Conservation (phyloP, 2,329 filamentous ascomycete genomes). For the Pestalotiopsis sp. region DNA sequence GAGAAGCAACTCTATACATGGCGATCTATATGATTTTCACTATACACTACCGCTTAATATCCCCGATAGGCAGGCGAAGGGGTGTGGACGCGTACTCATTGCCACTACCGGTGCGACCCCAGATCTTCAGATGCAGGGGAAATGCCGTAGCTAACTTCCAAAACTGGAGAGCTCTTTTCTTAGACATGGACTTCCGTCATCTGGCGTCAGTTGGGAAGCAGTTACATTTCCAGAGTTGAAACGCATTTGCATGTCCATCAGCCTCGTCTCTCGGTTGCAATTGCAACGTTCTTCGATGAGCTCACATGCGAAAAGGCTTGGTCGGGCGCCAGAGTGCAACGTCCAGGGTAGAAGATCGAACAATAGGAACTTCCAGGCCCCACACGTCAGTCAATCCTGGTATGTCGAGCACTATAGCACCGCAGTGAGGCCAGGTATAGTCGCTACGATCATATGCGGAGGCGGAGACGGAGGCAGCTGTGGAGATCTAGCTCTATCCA, state of each 20-base stretch:
- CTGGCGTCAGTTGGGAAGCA: conserved; percentile 1
- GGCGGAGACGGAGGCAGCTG: background rate
- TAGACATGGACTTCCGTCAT: background rate
- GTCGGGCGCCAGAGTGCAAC: background rate
- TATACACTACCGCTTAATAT: conserved; percentile 4
- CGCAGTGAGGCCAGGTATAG: background rate
- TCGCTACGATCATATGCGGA: background rate
- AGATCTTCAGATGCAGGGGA: background rate
- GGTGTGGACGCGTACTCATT: conserved; percentile 6
- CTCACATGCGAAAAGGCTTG: background rate
- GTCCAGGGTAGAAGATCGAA: background rate
- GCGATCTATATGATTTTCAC: background rate
- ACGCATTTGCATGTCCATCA: background rate
- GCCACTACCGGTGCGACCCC: conserved; percentile 4
- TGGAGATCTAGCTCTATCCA: background rate
- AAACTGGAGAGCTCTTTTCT: background rate
- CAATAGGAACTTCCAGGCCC: background rate
- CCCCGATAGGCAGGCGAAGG: conserved; percentile 10
- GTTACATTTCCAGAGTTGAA: background rate
- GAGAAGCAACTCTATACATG: conserved; percentile 4
- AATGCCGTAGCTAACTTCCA: conserved; percentile 9
- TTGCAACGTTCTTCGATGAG: background rate
- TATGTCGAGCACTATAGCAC: background rate
- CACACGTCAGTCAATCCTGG: background rate
- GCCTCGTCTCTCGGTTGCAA: background rate